These are phyloP conservation scores for Talaromyces rugulosus DNA, from an alignment of 2,329 filamentous ascomycete genomes.

Conservation along the genomic window DNA sequence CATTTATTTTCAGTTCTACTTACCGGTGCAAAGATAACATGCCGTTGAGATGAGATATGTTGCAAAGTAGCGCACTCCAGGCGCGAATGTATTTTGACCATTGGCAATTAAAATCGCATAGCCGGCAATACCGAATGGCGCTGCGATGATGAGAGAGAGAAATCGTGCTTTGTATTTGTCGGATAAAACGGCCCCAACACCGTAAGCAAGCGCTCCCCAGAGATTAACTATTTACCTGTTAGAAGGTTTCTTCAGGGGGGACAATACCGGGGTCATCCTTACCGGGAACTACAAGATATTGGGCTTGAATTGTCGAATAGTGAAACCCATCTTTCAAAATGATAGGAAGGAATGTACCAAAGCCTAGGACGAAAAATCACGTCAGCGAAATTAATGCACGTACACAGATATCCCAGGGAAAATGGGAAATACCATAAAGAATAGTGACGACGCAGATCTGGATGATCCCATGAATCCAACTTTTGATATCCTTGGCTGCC, in stretches of 20 bases:
- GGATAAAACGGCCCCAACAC: constrained; percentile 61
- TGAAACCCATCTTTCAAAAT: constrained; percentile 67
- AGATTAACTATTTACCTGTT: constrained; percentile 55
- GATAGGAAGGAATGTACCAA: constrained; percentile 72
- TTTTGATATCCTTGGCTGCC: constrained; percentile 70
- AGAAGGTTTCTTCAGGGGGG: neutral
- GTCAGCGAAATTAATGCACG: neutral
- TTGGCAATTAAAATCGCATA: constrained; percentile 65
- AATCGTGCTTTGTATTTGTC: constrained; percentile 65
- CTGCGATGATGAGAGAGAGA: constrained; percentile 61
- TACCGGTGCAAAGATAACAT: constrained; percentile 58
- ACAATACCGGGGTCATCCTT: neutral
- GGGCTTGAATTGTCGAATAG: constrained; percentile 62
- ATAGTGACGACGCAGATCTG: constrained; percentile 73
- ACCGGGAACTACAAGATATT: constrained; percentile 68
- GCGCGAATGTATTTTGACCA: constrained; percentile 31
- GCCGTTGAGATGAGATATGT: constrained; percentile 74
- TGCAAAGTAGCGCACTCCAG: constrained; percentile 67
- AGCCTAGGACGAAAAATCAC: constrained; percentile 43
- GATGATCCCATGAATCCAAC: constrained; percentile 64
- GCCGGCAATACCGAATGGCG: constrained; percentile 60
- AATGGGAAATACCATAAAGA: constrained; percentile 50
- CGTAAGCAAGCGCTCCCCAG: constrained; percentile 65
- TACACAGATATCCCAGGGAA: neutral
- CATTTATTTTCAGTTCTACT: neutral